Evolutionary conservation across 345 rosid genomes (phyloP), one percentile per base, ranked within the genome.

Genomic region (Schrenkiella parvula): DNA sequence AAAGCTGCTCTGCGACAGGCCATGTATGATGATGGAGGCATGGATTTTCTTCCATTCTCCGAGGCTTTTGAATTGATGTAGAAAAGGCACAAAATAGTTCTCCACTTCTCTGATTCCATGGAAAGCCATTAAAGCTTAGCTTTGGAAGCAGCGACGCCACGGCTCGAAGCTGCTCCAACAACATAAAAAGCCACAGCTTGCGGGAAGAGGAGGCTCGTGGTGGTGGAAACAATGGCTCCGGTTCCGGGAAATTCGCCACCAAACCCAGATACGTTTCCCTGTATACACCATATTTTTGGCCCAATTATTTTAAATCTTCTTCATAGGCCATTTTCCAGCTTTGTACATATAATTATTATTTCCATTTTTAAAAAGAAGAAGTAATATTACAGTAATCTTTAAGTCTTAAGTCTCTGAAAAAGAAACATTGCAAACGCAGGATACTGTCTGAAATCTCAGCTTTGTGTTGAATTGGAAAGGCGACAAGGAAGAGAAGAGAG

Each of bases 1-100:
- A 58, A 82, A 85, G 75, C 66, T 82, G 82, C 88, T 85, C 70
- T 80, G 84, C 3, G 81, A 76, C 17, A 90, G 74, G 8, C 84
- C 82, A 70, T 75, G 70, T 23, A 55, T 51, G 61, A 82, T 56
- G 44, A 85, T 53, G 58, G 34, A 75, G 31, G 83, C 81, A 56
- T 88, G 85, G 37, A 73, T 68, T 73, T 66, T 77, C 78, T 80
- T 84, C 87, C 82, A 38, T 15, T 84, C 72, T 0, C 38, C 53
- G 10, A 42, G 55, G 68, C 26, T 73, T 23, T 35, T 37, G 72
- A 88, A 76, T 60, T 57, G 73, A 34, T 74, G 85, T 19, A 86
- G 63, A 34, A 76, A 11, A 53, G 87, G 81, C 51, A 69, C 80
- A 41, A 80, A 73, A 34, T 58, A 58, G 18, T 83, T 80, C 73